Conservation (phyloP, 169 alveolate species). For the Plasmodium malariae region DNA sequence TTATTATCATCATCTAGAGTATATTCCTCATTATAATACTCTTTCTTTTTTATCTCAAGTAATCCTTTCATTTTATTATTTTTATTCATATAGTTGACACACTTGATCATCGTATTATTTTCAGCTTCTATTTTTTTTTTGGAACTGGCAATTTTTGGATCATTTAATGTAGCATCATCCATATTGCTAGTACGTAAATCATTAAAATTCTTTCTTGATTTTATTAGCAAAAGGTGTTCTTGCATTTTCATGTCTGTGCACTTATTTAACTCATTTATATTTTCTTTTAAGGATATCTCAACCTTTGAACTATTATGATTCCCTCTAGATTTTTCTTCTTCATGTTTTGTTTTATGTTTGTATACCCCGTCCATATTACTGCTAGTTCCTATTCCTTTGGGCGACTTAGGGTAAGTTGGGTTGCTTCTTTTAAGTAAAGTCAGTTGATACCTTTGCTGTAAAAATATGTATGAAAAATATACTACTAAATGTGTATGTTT, state of each 20-base stretch:
- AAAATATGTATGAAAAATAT: not conserved
- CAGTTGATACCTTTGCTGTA: slow-evolving; percentile 56
- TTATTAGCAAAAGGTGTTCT: slow-evolving; percentile 9
- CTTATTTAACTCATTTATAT: slow-evolving; percentile 12
- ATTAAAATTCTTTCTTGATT: slow-evolving; percentile 19
- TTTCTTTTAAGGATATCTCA: slow-evolving; percentile 22
- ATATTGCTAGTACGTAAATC: not conserved
- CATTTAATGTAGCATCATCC: slow-evolving; percentile 7
- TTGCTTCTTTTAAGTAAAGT: slow-evolving; percentile 63
- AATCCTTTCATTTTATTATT: not conserved
- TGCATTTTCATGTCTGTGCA: slow-evolving; percentile 27
- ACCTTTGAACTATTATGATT: not conserved
- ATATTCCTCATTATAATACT: not conserved
- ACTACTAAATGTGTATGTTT: not conserved
- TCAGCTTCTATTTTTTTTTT: slow-evolving; percentile 2
- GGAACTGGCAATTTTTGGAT: slow-evolving; percentile 2
- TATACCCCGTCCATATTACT: not conserved
- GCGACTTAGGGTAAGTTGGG: slow-evolving; percentile 39
- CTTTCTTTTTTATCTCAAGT: slow-evolving; percentile 14
- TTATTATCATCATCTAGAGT: not conserved
- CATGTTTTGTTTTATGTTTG: not conserved
- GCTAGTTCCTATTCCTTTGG: slow-evolving; percentile 6
- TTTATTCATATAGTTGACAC: slow-evolving; percentile 13
- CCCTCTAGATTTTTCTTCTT: slow-evolving; percentile 10
- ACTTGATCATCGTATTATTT: not conserved